Evolutionary conservation across 768 basidiomycete genomes (phyloP).

Genomic region (Pleurotus salmoneostramineus): DNA sequence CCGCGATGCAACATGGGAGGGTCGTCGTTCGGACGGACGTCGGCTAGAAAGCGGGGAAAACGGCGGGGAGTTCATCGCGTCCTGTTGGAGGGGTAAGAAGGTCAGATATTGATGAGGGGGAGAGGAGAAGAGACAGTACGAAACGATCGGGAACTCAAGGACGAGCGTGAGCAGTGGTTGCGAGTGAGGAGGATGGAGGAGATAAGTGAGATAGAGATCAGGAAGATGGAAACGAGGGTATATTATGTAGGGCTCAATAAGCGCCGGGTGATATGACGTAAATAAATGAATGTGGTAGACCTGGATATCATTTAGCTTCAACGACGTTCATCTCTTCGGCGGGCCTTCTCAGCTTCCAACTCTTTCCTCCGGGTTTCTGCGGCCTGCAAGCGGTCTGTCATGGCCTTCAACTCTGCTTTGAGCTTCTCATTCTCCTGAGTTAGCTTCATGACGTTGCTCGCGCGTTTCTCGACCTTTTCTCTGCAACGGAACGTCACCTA

Average conservation of each 20-base stretch:
- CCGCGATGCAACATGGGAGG: conserved; percentile 36
- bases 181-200: not conserved
- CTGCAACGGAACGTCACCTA: conserved; percentile 26
- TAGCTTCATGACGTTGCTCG: conserved; percentile 73
- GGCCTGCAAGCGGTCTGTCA: conserved; percentile 71
- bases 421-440: conserved; percentile 78
- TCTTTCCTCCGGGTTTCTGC: conserved; percentile 61
- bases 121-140: not conserved
- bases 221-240: not conserved
- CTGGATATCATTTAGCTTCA: not conserved
- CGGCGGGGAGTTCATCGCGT: conserved; percentile 6
- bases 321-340: conserved; percentile 19
- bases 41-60: conserved; percentile 29
- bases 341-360: conserved; percentile 22
- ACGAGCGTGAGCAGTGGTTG: not conserved
- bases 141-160: not conserved
- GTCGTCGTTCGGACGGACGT: conserved; percentile 41
- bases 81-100: not conserved
- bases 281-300: not conserved
- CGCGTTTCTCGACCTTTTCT: conserved; percentile 62
- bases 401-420: conserved; percentile 69
- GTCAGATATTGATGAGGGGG: not conserved
- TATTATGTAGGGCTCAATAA: not conserved
- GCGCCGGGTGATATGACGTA: conserved; percentile 6
- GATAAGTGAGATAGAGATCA: conserved; percentile 8